Percentiles rank a stretch among this genome's conserved stretches.
These are phyloP conservation scores for Agastache rugosa DNA, from an alignment of 257 asterid genomes.

Conservation along the genomic window DNA sequence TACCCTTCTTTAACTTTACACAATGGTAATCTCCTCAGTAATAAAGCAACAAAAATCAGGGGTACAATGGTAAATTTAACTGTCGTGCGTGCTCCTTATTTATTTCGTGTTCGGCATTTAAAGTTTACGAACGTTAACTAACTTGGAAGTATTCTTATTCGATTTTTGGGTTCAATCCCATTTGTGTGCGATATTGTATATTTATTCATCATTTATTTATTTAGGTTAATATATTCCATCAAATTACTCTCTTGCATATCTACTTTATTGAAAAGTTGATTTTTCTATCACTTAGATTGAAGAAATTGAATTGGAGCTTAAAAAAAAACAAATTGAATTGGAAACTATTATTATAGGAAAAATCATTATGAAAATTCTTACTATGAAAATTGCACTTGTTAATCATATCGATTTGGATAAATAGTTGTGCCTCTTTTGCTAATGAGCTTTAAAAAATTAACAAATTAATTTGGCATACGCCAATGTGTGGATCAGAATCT, in stretches of 20 bases:
- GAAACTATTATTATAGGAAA: background rate
- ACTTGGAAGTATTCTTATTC: background rate
- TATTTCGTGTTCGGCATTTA: too few species aligned
- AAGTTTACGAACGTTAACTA: background rate
- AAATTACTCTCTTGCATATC: background rate
- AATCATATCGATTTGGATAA: background rate
- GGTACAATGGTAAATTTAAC: background rate
- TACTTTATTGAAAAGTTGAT: background rate
- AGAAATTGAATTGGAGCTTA: too few species aligned
- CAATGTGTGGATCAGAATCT: too few species aligned
- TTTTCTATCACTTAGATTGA: background rate
- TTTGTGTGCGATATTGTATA: too few species aligned
- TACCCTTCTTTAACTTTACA: slow-evolving; percentile 37
- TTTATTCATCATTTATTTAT: too few species aligned
- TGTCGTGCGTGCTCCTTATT: background rate
- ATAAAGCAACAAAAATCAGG: slow-evolving; percentile 16
- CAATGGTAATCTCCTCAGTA: background rate
- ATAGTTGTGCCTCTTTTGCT: background rate
- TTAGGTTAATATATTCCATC: background rate
- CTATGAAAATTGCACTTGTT: background rate
- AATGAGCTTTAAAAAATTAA: too few species aligned
- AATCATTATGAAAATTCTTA: background rate
- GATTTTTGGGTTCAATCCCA: too few species aligned
- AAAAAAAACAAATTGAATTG: background rate
- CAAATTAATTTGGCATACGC: too few species aligned